A percentile compares a stretch with the other conserved stretches of the same genome.
Conservation (phyloP, 2,329 filamentous ascomycete genomes). For the Cryoendolithus antarcticus region DNA sequence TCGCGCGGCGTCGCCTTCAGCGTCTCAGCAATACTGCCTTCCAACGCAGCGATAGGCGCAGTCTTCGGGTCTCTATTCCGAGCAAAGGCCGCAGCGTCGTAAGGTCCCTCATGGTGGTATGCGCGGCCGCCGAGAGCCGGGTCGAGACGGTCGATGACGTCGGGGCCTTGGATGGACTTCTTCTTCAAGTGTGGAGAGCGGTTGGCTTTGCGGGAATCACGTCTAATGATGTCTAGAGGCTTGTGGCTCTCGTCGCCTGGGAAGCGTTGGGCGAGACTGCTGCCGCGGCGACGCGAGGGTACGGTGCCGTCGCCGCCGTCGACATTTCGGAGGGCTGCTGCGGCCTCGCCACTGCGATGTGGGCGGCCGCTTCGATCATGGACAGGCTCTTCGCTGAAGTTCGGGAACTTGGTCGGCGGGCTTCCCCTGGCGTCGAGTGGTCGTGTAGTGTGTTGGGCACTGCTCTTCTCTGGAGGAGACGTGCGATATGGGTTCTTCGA, state of each 20-base stretch:
- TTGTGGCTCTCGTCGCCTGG: slow-evolving; percentile 53
- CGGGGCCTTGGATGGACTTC: slow-evolving; percentile 53
- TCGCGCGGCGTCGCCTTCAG: slow-evolving; percentile 69
- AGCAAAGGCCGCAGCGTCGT: slow-evolving; percentile 65
- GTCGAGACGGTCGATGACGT: slow-evolving; percentile 73
- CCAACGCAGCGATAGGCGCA: slow-evolving; percentile 67
- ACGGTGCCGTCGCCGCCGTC: slow-evolving; percentile 12
- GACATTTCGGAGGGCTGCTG: neutral
- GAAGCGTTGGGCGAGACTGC: slow-evolving; percentile 47
- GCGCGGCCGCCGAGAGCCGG: slow-evolving; percentile 45
- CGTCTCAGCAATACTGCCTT: slow-evolving; percentile 60
- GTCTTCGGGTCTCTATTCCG: slow-evolving; percentile 51
- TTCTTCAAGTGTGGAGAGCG: slow-evolving; percentile 54
- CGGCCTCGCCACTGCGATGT: neutral
- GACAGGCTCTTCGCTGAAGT: slow-evolving; percentile 34
- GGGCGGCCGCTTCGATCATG: slow-evolving; percentile 10
- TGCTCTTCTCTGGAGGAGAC: slow-evolving; percentile 1
- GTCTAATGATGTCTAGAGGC: slow-evolving; percentile 54
- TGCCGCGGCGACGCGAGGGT: slow-evolving; percentile 29
- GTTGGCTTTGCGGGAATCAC: slow-evolving; percentile 53
- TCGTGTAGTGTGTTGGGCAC: neutral
- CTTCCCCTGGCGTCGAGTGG: slow-evolving; percentile 1
- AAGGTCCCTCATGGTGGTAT: slow-evolving; percentile 87
- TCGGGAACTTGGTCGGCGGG: slow-evolving; percentile 28
- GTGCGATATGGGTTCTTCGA: slow-evolving; percentile 33